Evolutionary conservation across 164 flowering plant species (phyloP), one percentile per base, ranked within the genome.

Genomic region (Vitis amurensis): DNA sequence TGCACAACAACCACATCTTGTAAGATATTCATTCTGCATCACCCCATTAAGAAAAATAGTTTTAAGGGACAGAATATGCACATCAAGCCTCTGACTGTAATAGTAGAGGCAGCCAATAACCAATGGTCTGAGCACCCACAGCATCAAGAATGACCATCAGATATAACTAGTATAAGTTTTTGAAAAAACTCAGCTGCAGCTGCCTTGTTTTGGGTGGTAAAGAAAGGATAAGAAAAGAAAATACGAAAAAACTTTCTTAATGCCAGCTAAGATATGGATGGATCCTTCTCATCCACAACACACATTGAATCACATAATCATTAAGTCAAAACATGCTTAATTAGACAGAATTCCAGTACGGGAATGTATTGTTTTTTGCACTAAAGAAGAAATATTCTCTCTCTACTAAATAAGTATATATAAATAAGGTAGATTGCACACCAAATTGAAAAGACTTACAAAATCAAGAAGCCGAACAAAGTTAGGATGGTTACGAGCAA

Each of bases 401-500:
- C 44, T 37, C 44, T 37, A 9, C 1, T 1, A 9, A 60, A 47
- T n/a, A 27, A 16, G 63, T 14, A 44, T 8, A 31, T 29, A n/a
- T 9, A 27, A 37, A 11, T 23, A 17, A 14, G 9, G 5, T 9
- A 13, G 19, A 19, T 16, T 29, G 30, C 3, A 67, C 14, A 65
- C n/a, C 14, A 27, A 10, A 55, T 61, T 61, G 62, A 66, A 29
- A 29, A 50, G 17, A 90, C 98, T 90, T 85, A 94, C 98, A 82
- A 84, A 87, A 57, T 86, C 82, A 52, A 94, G 89, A 53, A 92
- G 80, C 74, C 88, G 85, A 48, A 62, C 68, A 73, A 89, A 76
- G 63, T 59, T 84, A 64, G 86, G 82, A 30, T 83, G 86, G 71
- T 81, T 84, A 65, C 75, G 81, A 75, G 90, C 87, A 77, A 73